Conservation (phyloP, 352 stramenopile genomes). For the Globisporangium camurandrum region DNA sequence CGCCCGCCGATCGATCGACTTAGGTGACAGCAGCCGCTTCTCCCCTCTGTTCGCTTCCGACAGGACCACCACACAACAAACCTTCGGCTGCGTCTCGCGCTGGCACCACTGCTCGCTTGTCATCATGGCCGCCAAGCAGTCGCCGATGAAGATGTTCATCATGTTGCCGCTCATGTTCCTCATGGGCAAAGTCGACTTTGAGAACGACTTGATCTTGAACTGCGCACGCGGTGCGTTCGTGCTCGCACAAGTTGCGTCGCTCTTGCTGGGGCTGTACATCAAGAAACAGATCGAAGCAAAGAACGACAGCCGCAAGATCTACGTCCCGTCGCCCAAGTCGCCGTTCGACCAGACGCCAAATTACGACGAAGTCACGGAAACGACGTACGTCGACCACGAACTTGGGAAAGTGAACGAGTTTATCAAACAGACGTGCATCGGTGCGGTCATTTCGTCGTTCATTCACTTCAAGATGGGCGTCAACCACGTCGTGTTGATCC, state of each 20-base stretch:
- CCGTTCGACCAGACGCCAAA: constrained; percentile 77
- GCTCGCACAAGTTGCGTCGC: constrained; percentile 44
- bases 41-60: not conserved
- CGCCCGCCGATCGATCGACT: not conserved
- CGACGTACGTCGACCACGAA: constrained; percentile 69
- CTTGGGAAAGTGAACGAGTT: constrained; percentile 66
- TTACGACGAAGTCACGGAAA: constrained; percentile 72
- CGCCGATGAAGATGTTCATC: constrained; percentile 71
- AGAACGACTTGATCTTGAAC: constrained; percentile 58
- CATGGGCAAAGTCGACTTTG: constrained; percentile 83
- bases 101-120: not conserved
- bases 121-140: constrained; percentile 52
- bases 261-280: constrained; percentile 64
- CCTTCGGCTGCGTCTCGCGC: no score
- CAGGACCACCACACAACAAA: not conserved
- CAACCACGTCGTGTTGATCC: constrained; percentile 85
- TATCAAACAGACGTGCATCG: constrained; percentile 80
- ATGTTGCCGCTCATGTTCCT: constrained; percentile 83
- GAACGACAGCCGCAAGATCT: constrained; percentile 78
- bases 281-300: constrained; percentile 66
- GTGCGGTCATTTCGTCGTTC: constrained; percentile 63
- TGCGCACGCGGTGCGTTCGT: constrained; percentile 58
- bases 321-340: constrained; percentile 56
- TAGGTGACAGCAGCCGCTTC: not conserved
- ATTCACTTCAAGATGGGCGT: constrained; percentile 84